Evolutionary conservation across 2,329 filamentous ascomycete species (phyloP), one percentile per base, ranked within the genome.

Genomic region (Sporothrix dimorphospora): DNA sequence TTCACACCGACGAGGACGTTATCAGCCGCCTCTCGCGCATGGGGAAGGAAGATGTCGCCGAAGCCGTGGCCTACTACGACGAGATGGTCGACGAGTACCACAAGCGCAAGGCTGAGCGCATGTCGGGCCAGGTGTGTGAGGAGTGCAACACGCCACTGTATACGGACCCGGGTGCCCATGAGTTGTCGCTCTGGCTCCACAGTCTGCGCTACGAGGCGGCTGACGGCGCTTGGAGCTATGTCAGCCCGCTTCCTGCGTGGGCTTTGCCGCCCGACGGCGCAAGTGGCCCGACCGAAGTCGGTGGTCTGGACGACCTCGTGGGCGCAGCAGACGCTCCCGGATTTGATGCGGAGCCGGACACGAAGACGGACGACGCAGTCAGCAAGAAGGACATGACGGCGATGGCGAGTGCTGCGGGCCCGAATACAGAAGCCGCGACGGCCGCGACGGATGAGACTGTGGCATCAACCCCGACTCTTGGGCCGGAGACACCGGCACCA

Each of bases 181-280:
- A 99, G 83, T 85, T 99, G 63, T 93, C 93, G 0, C 91, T 99
- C 53, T 99, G 95, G 87, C 85, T 99, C 74, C 96, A 99, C 83
- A 97, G 95, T 72, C 89, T 94, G 73, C 90, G 93, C 61, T 99
- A 99, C 80, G 91, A 95, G 76, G 94, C 95, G 79, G 88, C 90
- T 34, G 89, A 90, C 34, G 95, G 94, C 4, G 86, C 86, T 70
- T 99, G 96, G 96, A 90, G 90, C 70, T 98, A 98, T 80, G 89
- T 91, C 78, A 98, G 94, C 76, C 88, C 90, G 30, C 84, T 98
- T 79, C 96, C 96, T 1, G 84, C 84, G 24, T 99, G 96, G 96
- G 95, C 94, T 19, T 81, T 97, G 71, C 94, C 95, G 7, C 94
- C 94, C 0, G 82, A 85, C 16, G 93, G 92, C 0, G 84, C 87